Conservation (phyloP, 176 grass and related monocot species). For the Themeda triandra region DNA sequence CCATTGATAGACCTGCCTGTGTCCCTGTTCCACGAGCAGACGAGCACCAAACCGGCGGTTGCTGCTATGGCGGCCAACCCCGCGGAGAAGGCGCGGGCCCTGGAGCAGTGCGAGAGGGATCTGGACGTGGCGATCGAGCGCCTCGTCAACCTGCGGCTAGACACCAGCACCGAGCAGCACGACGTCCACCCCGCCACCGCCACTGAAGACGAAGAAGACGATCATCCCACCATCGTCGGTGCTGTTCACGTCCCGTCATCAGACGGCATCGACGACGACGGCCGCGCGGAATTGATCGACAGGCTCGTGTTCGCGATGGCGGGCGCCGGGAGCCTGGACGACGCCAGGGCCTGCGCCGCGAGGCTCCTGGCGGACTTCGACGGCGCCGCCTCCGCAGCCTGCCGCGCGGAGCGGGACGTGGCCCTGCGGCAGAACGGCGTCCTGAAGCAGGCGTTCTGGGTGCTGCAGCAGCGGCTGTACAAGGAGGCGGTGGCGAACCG, state of each 20-base stretch:
- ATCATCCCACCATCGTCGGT: not conserved
- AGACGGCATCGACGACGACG: not conserved
- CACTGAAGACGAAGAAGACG: not conserved
- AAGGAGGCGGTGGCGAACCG: not conserved
- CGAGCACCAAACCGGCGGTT: not conserved
- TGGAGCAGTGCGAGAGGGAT: not conserved
- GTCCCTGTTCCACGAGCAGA: too few relatives aligned
- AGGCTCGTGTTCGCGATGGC: not conserved
- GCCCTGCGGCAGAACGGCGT: not conserved
- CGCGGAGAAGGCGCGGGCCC: not conserved
- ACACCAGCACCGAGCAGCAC: fast-evolving
- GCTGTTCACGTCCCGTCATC: not conserved
- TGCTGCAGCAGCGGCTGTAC: conserved; percentile 5
- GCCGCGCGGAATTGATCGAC: not conserved
- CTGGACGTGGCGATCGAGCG: not conserved
- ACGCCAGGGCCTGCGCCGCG: conserved; percentile 8
- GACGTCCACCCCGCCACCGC: not conserved
- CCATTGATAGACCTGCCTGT: not conserved
- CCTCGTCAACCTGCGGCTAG: not conserved
- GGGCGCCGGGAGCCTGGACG: not conserved
- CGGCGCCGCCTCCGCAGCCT: not conserved
- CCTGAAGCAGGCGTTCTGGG: conserved; percentile 10
- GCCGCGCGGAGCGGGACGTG: not conserved
- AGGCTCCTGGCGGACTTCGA: conserved; percentile 1
- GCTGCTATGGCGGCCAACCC: not conserved